Evolutionary conservation across 306 rosid species (phyloP).

Genomic region (Leucaena leucocephala): DNA sequence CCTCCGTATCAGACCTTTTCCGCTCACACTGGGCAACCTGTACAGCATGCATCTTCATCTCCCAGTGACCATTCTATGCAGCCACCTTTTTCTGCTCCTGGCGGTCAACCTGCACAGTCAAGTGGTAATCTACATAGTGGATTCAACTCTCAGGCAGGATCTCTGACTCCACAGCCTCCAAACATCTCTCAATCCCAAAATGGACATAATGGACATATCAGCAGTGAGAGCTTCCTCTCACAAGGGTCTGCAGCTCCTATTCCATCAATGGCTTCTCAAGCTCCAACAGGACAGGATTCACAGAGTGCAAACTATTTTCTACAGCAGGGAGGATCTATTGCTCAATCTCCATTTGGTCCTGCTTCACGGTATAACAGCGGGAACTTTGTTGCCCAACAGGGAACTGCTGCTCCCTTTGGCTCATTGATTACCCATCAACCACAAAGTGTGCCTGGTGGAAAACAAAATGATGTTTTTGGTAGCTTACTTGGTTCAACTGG

Average conservation of each 20-base stretch:
- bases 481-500: conserved; percentile 50
- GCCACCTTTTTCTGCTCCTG: conserved; percentile 48
- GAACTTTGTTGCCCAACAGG: conserved; percentile 54
- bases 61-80: conserved; percentile 42
- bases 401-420: conserved; percentile 39
- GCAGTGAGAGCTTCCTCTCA: conserved; percentile 53
- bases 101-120: conserved; percentile 59
- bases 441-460: conserved; percentile 37
- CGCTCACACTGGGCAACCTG: conserved; percentile 55
- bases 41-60: conserved; percentile 37
- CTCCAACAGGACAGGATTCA: conserved; percentile 55
- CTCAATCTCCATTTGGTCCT: conserved; percentile 47
- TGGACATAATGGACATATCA: conserved; percentile 57
- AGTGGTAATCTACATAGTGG: conserved; percentile 52
- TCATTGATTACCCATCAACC: conserved; percentile 33
- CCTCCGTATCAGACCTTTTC: conserved; percentile 41
- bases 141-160: conserved; percentile 55
- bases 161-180: conserved; percentile 41
- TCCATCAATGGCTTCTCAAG: conserved; percentile 57
- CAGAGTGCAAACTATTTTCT: conserved; percentile 53
- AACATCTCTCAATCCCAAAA: conserved; percentile 58
- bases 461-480: conserved; percentile 47
- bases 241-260: conserved; percentile 52
- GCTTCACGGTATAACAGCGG: conserved; percentile 55
- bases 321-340: conserved; percentile 56